Conservation (phyloP, 345 rosid species). For the Dipteronia sinensis region DNA sequence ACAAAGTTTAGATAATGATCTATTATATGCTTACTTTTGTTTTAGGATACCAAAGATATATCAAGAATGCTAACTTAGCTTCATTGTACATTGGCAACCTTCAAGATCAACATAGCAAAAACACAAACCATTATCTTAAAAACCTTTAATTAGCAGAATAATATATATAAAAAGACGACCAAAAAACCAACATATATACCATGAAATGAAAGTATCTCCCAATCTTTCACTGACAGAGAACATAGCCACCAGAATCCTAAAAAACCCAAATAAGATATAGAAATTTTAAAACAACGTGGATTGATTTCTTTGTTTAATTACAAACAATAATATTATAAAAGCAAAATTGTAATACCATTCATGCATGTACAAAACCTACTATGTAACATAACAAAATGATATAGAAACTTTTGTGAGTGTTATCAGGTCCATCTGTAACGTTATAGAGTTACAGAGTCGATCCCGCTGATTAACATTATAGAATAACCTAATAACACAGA, state of each 20-base stretch:
- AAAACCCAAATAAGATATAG: constrained; percentile 1
- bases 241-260: constrained; percentile 79
- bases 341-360: neutral
- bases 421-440: too few species aligned
- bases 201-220: constrained; percentile 69
- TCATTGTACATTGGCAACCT: constrained; percentile 87
- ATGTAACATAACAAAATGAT: too few species aligned
- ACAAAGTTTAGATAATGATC: neutral
- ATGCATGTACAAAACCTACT: neutral
- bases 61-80: constrained; percentile 74
- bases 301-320: too few species aligned
- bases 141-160: neutral
- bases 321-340: neutral
- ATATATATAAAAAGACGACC: neutral
- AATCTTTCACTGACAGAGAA: constrained; percentile 70
- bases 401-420: too few species aligned
- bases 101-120: constrained; percentile 25
- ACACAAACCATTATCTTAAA: neutral
- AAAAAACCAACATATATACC: constrained; percentile 37
- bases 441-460: too few species aligned
- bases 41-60: constrained; percentile 79
- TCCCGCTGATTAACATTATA: too few species aligned
- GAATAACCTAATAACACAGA: too few species aligned
- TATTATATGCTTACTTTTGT: constrained; percentile 52
- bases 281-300: neutral